Percentiles rank a stretch among this genome's conserved stretches.
phyloP scores from a whole-genome alignment of 1,284 basidiomycete genomes.

The Caloboletus firmus region DNA sequence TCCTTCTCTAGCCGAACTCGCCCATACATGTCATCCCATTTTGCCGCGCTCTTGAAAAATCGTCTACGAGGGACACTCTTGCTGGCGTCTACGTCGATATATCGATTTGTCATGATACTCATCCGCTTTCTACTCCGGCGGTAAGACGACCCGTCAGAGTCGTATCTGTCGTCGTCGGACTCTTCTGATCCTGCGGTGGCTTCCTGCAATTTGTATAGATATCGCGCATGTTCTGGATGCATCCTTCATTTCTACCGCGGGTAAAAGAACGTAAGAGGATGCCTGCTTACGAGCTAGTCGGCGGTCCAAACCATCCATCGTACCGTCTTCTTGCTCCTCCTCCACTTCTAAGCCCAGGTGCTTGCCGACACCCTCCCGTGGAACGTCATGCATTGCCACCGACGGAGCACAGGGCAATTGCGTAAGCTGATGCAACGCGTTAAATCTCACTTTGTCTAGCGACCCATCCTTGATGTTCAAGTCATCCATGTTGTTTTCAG shows the following conservation, averaged over 20 bases:
- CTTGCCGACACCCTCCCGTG: conserved; percentile 60
- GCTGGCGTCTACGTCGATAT: conserved; percentile 41
- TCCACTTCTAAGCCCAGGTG: conserved; percentile 57
- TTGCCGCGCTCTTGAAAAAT: conserved; percentile 57
- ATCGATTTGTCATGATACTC: conserved; percentile 64
- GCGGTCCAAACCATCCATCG: conserved; percentile 62
- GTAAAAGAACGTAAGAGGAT: not conserved
- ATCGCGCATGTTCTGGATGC: conserved; percentile 57
- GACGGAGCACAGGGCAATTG: conserved; percentile 83
- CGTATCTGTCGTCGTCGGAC: conserved; percentile 53
- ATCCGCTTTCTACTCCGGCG: conserved; percentile 53
- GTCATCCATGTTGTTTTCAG: conserved; percentile 93
- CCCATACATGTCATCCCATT: conserved; percentile 40
- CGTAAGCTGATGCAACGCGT: conserved; percentile 77
- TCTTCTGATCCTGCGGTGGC: conserved; percentile 46
- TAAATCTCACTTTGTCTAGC: conserved; percentile 79
- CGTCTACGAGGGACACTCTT: conserved; percentile 38
- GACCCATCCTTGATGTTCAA: conserved; percentile 82
- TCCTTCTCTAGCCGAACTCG: conserved; percentile 29
- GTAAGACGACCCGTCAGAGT: conserved; percentile 45
- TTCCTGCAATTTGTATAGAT: conserved; percentile 62
- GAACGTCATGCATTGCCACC: conserved; percentile 85
- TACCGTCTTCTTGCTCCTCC: conserved; percentile 39
- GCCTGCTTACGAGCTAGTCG: conserved; percentile 61
- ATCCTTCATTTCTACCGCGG: conserved; percentile 1